A percentile compares a stretch with the other conserved stretches of the same genome.
phyloP scores from a whole-genome alignment of 208 protist species.

The Porcisia deanei region DNA sequence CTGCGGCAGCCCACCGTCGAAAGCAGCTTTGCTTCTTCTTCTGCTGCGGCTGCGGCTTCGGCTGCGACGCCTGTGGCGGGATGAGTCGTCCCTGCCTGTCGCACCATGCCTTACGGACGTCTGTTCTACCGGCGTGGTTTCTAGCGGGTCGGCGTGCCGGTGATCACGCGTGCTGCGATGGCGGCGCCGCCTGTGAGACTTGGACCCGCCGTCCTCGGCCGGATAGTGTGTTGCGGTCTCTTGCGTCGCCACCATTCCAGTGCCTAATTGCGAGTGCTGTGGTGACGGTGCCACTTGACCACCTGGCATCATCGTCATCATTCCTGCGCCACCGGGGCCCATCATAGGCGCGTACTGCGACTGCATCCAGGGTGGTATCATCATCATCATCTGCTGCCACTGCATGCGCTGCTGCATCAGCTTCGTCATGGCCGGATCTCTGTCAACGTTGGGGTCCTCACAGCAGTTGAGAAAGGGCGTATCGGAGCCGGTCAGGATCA shows the following conservation, averaged over 20 bases:
- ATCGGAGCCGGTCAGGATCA: slow-evolving; percentile 63
- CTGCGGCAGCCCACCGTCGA: slow-evolving; percentile 20
- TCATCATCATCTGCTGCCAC: slow-evolving; percentile 48
- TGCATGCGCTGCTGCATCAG: slow-evolving; percentile 48
- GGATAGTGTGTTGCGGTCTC: slow-evolving; percentile 11
- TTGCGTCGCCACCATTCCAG: not conserved
- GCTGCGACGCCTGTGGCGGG: slow-evolving; percentile 18
- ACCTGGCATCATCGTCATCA: slow-evolving; percentile 6
- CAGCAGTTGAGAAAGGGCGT: slow-evolving; percentile 52
- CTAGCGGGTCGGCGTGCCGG: slow-evolving; percentile 26
- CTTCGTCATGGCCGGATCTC: slow-evolving; percentile 66
- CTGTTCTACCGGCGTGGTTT: slow-evolving; percentile 13
- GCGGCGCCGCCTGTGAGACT: slow-evolving; percentile 14
- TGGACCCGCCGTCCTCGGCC: slow-evolving; percentile 18
- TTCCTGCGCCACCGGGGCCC: slow-evolving; percentile 14
- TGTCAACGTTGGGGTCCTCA: slow-evolving; percentile 58
- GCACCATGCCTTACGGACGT: slow-evolving; percentile 11
- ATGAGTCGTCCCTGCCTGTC: slow-evolving; percentile 11
- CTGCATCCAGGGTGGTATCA: slow-evolving; percentile 34
- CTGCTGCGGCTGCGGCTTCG: slow-evolving; percentile 11
- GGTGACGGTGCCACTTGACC: not conserved
- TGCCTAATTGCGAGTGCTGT: not conserved
- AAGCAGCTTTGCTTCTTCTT: slow-evolving; percentile 21
- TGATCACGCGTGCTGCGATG: slow-evolving; percentile 22
- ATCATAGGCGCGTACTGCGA: slow-evolving; percentile 9